These are phyloP conservation scores for Beauveria australis DNA, from an alignment of 2,329 filamentous ascomycete species.

Conservation along the genomic window DNA sequence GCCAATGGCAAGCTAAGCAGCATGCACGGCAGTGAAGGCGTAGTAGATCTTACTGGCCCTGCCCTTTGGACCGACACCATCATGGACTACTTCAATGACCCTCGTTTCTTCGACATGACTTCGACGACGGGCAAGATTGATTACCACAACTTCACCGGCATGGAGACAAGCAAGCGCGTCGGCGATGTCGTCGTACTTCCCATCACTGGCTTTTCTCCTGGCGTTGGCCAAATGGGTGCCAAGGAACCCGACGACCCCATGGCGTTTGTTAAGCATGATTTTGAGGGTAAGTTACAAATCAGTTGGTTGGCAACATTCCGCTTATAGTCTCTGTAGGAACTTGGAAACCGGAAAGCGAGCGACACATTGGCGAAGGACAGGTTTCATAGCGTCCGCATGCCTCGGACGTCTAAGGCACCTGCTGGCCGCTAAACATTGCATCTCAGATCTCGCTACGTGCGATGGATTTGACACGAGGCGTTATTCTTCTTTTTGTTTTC, in stretches of 20 bases:
- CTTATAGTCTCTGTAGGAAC: slow-evolving; percentile 43
- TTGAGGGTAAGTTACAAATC: slow-evolving; percentile 61
- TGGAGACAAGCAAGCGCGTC: slow-evolving; percentile 73
- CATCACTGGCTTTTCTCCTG: slow-evolving; percentile 95
- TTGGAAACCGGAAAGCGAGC: slow-evolving; percentile 66
- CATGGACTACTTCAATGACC: slow-evolving; percentile 90
- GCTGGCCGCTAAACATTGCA: slow-evolving; percentile 2
- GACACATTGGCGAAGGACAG: slow-evolving; percentile 53
- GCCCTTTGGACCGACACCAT: slow-evolving; percentile 90
- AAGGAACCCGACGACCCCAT: slow-evolving; percentile 83
- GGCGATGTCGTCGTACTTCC: slow-evolving; percentile 90
- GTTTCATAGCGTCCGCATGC: background rate
- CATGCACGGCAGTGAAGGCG: slow-evolving; percentile 52
- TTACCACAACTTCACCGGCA: slow-evolving; percentile 82
- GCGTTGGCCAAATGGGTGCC: slow-evolving; percentile 87
- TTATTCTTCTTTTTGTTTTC: slow-evolving; percentile 7
- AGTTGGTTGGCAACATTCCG: background rate
- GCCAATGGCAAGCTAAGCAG: slow-evolving; percentile 53
- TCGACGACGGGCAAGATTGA: slow-evolving; percentile 66
- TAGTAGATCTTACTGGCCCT: slow-evolving; percentile 91
- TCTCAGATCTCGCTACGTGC: slow-evolving; percentile 2
- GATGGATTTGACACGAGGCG: slow-evolving; percentile 6
- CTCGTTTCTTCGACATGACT: slow-evolving; percentile 75
- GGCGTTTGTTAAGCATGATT: slow-evolving; percentile 96
- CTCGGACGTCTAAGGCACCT: background rate